Percentiles rank a stretch among this genome's conserved stretches.
These are phyloP conservation scores for Lachnellula subtilissima DNA, from an alignment of 2,329 filamentous ascomycete species.

Conservation along the genomic window DNA sequence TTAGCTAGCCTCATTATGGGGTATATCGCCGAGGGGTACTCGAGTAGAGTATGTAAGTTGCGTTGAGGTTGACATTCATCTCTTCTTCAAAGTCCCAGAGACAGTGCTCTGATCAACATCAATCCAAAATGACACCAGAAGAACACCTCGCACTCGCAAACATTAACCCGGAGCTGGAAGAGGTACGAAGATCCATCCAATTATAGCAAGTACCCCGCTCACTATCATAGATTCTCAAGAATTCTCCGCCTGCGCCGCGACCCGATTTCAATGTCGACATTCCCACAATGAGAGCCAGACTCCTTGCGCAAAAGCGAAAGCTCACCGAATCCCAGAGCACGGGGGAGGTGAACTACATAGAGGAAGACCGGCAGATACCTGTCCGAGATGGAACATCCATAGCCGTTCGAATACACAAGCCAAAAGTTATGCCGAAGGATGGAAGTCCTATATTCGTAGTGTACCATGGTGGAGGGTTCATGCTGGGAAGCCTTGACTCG, in stretches of 20 bases:
- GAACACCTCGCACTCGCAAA: background rate
- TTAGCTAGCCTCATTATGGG: no score
- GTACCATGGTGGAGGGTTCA: constrained; percentile 35
- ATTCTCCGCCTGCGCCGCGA: constrained; percentile 18
- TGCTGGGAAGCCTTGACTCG: constrained; percentile 32
- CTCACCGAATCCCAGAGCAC: background rate
- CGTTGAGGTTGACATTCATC: no score
- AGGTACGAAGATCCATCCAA: background rate
- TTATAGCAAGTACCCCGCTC: background rate
- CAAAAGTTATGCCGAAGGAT: constrained; percentile 11
- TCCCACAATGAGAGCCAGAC: background rate
- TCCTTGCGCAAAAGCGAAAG: background rate
- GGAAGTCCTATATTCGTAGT: constrained; percentile 31
- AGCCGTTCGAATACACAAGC: constrained; percentile 21
- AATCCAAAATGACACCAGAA: constrained; percentile 1
- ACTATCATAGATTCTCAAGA: constrained; percentile 2
- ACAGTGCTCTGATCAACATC: background rate
- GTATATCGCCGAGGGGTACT: no score
- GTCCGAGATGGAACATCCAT: constrained; percentile 22
- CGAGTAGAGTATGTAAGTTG: no score
- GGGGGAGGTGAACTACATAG: constrained; percentile 6
- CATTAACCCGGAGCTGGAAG: background rate
- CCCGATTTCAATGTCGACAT: background rate
- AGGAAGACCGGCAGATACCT: constrained; percentile 21
- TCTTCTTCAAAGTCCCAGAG: background rate